Conservation (phyloP, 108 stramenopile genomes). For the Conticribra weissflogii region DNA sequence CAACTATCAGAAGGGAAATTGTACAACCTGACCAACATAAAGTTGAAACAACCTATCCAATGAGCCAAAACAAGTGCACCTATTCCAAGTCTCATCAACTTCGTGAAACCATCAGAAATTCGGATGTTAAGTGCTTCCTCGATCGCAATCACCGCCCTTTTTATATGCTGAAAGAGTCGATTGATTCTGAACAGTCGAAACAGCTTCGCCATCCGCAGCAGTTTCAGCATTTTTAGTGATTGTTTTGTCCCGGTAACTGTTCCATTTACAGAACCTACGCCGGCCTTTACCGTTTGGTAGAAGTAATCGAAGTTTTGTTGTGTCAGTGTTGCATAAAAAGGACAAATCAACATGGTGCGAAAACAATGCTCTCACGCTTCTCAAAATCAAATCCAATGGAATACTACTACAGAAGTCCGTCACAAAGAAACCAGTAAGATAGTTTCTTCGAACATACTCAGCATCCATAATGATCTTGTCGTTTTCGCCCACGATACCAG, state of each 20-base stretch:
- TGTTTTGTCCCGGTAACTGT: constrained; percentile 52
- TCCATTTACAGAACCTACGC: constrained; percentile 41
- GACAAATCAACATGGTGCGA: not conserved
- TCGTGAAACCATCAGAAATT: constrained; percentile 64
- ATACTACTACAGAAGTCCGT: constrained; percentile 63
- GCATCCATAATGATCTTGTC: constrained; percentile 58
- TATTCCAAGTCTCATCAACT: constrained; percentile 52
- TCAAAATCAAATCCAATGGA: constrained; percentile 53
- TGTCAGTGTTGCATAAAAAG: not conserved
- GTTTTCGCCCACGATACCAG: constrained; percentile 59
- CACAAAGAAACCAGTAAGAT: constrained; percentile 64
- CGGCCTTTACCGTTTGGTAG: constrained; percentile 19
- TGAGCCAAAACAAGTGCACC: constrained; percentile 60
- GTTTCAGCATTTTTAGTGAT: constrained; percentile 60
- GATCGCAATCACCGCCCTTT: constrained; percentile 35
- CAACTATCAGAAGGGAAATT: constrained; percentile 65
- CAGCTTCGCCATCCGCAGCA: constrained; percentile 59
- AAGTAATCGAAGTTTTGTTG: not conserved
- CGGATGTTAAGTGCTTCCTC: constrained; percentile 60
- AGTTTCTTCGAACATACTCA: constrained; percentile 48
- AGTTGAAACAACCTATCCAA: constrained; percentile 75
- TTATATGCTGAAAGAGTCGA: constrained; percentile 51
- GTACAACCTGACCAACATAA: constrained; percentile 53
- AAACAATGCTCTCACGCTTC: constrained; percentile 33
- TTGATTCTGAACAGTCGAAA: constrained; percentile 68